phyloP scores from a whole-genome alignment of 768 basidiomycete species.

The Suillus sp. region DNA sequence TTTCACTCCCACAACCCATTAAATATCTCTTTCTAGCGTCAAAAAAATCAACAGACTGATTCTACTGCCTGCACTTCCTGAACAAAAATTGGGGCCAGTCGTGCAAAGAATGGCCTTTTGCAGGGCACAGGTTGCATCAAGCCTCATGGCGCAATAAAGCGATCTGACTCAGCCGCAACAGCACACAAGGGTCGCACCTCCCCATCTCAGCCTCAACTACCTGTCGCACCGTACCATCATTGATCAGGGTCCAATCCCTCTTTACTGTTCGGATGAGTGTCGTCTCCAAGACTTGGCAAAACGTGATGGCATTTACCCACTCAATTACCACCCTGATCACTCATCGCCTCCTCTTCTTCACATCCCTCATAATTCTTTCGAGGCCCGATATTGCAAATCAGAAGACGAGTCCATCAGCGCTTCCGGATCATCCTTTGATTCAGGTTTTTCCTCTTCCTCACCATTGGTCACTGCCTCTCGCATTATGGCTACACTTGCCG shows the following conservation, averaged over 20 bases:
- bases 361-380: slow-evolving; percentile 42
- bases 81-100: slow-evolving; percentile 39
- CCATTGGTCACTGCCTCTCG: slow-evolving; percentile 24
- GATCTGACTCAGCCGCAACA: slow-evolving; percentile 25
- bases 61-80: slow-evolving; percentile 31
- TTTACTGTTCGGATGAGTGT: slow-evolving; percentile 85
- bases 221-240: slow-evolving; percentile 60
- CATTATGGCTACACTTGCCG: slow-evolving; percentile 42
- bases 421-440: slow-evolving; percentile 41
- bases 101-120: slow-evolving; percentile 51
- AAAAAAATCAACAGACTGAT: slow-evolving; percentile 34
- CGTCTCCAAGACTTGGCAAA: slow-evolving; percentile 57
- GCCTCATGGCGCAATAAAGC: slow-evolving; percentile 58
- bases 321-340: slow-evolving; percentile 50
- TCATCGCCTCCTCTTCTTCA: slow-evolving; percentile 43
- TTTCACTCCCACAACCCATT: no score
- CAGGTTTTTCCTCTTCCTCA: slow-evolving; percentile 30
- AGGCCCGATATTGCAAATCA: slow-evolving; percentile 31
- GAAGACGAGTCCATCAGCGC: slow-evolving; percentile 44
- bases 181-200: slow-evolving; percentile 19
- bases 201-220: slow-evolving; percentile 24
- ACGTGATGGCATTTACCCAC: slow-evolving; percentile 41
- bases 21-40: no score
- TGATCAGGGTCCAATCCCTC: slow-evolving; percentile 76
- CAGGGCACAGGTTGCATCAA: slow-evolving; percentile 68